A percentile compares a stretch with the other conserved stretches of the same genome.
phyloP scores from a whole-genome alignment of 2,329 filamentous ascomycete species.

The Ploettnerulaceae sp. region DNA sequence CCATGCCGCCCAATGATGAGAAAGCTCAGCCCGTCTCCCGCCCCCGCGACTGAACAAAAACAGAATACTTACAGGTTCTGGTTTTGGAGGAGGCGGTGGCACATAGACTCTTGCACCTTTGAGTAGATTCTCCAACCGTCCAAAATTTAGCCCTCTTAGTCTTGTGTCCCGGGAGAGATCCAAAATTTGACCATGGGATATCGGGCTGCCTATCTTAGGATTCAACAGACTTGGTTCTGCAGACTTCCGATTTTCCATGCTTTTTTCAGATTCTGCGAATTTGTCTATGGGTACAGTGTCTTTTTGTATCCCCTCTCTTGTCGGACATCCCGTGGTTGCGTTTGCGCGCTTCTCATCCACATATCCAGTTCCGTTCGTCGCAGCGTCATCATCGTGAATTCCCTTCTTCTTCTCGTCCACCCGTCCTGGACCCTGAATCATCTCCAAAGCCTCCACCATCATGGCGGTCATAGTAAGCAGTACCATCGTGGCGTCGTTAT shows the following conservation, averaged over 20 bases:
- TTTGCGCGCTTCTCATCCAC: neutral
- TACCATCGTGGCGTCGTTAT: slow-evolving; percentile 52
- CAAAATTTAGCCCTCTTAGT: slow-evolving; percentile 31
- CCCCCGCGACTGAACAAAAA: neutral
- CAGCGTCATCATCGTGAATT: neutral
- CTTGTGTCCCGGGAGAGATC: slow-evolving; percentile 53
- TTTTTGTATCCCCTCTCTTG: neutral
- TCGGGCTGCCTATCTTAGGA: slow-evolving; percentile 54
- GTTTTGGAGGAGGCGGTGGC: slow-evolving; percentile 75
- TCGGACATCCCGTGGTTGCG: neutral
- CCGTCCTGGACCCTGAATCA: slow-evolving; percentile 26
- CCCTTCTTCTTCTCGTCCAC: neutral
- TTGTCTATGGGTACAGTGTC: neutral
- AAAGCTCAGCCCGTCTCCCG: neutral
- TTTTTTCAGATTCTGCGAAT: neutral
- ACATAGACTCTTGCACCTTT: slow-evolving; percentile 67
- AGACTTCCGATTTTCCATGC: neutral
- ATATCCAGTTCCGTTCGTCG: neutral
- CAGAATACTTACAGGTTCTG: slow-evolving; percentile 60
- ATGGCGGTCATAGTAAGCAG: slow-evolving; percentile 69
- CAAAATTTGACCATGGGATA: slow-evolving; percentile 67
- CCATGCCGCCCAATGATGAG: neutral
- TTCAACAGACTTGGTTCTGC: slow-evolving; percentile 44
- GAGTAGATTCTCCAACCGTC: slow-evolving; percentile 65
- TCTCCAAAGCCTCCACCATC: slow-evolving; percentile 57